Conservation (phyloP, 1,284 basidiomycete genomes). For the Cryptococcus sp. region DNA sequence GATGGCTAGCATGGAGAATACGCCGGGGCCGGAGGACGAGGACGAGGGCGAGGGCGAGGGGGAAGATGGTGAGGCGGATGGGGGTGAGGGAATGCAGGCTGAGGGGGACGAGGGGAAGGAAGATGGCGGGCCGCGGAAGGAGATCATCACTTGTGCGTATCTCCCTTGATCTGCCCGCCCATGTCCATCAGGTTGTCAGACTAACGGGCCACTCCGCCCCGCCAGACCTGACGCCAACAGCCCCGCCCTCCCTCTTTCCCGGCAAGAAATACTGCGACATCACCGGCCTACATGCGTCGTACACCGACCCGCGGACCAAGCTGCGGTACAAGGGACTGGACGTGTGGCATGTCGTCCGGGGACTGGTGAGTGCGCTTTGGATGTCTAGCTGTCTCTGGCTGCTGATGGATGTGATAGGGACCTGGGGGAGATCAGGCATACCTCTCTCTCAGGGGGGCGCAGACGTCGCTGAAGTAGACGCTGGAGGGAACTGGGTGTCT, state of each 20-base stretch:
- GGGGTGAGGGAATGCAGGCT: background rate
- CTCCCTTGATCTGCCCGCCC: background rate
- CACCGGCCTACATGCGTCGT: constrained; percentile 52
- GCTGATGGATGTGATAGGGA: constrained; percentile 26
- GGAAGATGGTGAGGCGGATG: constrained; percentile 10
- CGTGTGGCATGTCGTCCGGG: constrained; percentile 48
- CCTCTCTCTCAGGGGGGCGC: constrained; percentile 44
- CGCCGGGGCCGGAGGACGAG: constrained; percentile 24
- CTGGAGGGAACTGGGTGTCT: background rate
- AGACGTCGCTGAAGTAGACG: constrained; percentile 45
- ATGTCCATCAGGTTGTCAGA: too few relatives aligned
- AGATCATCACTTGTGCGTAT: constrained; percentile 48
- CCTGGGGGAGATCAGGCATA: constrained; percentile 50
- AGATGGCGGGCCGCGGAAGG: constrained; percentile 22
- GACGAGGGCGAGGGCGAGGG: constrained; percentile 25
- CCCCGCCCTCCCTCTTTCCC: constrained; percentile 48
- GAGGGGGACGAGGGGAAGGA: constrained; percentile 1
- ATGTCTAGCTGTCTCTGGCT: constrained; percentile 1
- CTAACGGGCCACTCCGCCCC: too few relatives aligned
- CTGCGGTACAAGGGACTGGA: constrained; percentile 50
- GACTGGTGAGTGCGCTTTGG: constrained; percentile 38
- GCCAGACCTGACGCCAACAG: constrained; percentile 48
- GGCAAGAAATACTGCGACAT: constrained; percentile 55
- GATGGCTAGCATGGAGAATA: constrained; percentile 22
- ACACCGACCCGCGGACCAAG: constrained; percentile 51